phyloP scores from a whole-genome alignment of 352 stramenopile genomes.

The Globisporangium mamillatum region DNA sequence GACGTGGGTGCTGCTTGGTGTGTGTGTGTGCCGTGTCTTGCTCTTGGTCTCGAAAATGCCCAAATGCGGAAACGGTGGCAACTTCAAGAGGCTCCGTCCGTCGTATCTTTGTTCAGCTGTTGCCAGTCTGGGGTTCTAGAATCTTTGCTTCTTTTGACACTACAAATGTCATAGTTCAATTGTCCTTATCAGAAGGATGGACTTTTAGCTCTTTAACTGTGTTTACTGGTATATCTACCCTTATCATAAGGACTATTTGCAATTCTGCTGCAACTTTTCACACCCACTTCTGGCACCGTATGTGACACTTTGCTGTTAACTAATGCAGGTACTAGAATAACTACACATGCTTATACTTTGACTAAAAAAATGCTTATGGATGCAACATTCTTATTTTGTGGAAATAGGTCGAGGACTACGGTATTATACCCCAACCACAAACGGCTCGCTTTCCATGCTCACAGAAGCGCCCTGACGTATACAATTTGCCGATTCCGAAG shows the following conservation, averaged over 20 bases:
- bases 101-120: conserved; percentile 1
- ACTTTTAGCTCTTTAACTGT: too few relatives aligned
- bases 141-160: not conserved
- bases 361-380: not conserved
- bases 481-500: not conserved
- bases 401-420: too few relatives aligned
- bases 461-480: not conserved
- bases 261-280: too few relatives aligned
- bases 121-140: not conserved
- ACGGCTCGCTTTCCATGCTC: too few relatives aligned
- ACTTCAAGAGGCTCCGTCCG: conserved; percentile 3
- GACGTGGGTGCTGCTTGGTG: not conserved
- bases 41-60: not conserved
- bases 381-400: too few relatives aligned
- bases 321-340: not conserved
- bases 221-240: too few relatives aligned
- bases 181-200: too few relatives aligned
- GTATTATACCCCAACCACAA: too few relatives aligned
- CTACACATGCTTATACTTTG: not conserved
- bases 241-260: too few relatives aligned
- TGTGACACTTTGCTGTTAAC: not conserved
- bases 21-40: not conserved
- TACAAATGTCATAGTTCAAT: too few relatives aligned
- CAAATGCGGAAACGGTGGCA: not conserved
- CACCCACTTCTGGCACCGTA: not conserved